Evolutionary conservation across 495 filamentous ascomycete species (phyloP), one percentile per base, ranked within the genome.

Genomic region (Immersiella caudata): DNA sequence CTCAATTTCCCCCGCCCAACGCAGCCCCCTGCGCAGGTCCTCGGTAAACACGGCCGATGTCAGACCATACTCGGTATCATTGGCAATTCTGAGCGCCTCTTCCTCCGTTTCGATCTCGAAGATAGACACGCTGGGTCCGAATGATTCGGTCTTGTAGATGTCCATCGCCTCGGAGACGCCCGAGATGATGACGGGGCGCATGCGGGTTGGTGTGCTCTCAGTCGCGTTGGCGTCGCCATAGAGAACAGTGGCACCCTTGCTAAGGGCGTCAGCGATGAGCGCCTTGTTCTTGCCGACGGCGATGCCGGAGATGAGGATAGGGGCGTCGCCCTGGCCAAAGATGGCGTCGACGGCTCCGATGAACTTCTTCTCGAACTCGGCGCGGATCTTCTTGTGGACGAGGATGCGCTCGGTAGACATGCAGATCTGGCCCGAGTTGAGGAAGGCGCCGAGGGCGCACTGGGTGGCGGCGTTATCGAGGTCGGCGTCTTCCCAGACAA

Each of bases 401-500:
- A 97, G 78, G 74, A 97, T 91, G 26, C 90, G 87, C 80, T 97
- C 94, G 0, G 93, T 96, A 2, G 88, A 86, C 94, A 97, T 95
- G 81, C 94, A 97, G 59, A 96, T 87, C 82, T 97, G 94, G 0
- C 94, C 94, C 24, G 86, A 75, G 71, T 86, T 81, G 51, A 86
- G 63, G 75, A 88, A 86, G 4, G 85, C 79, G 1, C 86, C 87
- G 5, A 82, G 62, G 0, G 81, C 80, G 70, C 83, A 84, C 57
- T 81, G 76, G 26, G 73, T 54, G 0, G 87, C 89, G 1, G 89
- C 89, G 36, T 80, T 66, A 33, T 85, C 81, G 12, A 91, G 67
- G 71, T 91, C 82, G 5, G 89, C 89, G 78, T 91, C 88, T 50
- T 88, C 84, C 76, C 84, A 85, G 0, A 92, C 84, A 63, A 91